These are phyloP conservation scores for Rhodotorula mucilaginosa DNA, from an alignment of 1,284 basidiomycete species.

Conservation along the genomic window DNA sequence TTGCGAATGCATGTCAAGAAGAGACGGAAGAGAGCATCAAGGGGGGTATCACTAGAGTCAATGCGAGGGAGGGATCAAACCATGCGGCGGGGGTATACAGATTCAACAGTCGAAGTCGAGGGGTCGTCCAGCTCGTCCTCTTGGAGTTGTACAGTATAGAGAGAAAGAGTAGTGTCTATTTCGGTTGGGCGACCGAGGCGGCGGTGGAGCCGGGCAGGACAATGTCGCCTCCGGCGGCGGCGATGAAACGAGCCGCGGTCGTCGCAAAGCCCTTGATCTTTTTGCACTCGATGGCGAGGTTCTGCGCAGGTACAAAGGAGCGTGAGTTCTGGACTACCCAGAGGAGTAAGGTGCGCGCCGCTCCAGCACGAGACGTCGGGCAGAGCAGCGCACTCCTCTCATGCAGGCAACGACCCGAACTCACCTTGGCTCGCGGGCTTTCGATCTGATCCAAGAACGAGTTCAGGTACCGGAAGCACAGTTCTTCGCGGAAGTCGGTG, in stretches of 20 bases:
- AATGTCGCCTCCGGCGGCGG: conserved; percentile 14
- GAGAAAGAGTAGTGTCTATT: neutral
- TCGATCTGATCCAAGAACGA: conserved; percentile 41
- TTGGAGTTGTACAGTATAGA: neutral
- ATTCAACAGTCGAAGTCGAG: neutral
- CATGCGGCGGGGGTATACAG: no score
- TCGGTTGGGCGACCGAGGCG: neutral
- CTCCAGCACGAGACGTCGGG: no score
- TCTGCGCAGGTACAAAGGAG: conserved; percentile 1
- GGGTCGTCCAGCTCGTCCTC: neutral
- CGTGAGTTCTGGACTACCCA: neutral
- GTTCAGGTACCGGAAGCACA: conserved; percentile 47
- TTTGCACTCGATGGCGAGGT: conserved; percentile 44
- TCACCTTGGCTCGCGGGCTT: conserved; percentile 35
- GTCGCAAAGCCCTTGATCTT: conserved; percentile 45
- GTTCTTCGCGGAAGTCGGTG: conserved; percentile 54
- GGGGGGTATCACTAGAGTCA: no score
- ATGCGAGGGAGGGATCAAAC: no score
- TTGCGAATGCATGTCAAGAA: no score
- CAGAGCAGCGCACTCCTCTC: neutral
- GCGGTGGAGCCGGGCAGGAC: neutral
- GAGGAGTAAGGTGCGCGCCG: neutral
- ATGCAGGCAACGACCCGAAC: neutral
- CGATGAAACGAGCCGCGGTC: conserved; percentile 35
- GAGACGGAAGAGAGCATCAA: no score